Conservation (phyloP, 805 yeast genomes). For the Zygosaccharomyces pseudorouxii region DNA sequence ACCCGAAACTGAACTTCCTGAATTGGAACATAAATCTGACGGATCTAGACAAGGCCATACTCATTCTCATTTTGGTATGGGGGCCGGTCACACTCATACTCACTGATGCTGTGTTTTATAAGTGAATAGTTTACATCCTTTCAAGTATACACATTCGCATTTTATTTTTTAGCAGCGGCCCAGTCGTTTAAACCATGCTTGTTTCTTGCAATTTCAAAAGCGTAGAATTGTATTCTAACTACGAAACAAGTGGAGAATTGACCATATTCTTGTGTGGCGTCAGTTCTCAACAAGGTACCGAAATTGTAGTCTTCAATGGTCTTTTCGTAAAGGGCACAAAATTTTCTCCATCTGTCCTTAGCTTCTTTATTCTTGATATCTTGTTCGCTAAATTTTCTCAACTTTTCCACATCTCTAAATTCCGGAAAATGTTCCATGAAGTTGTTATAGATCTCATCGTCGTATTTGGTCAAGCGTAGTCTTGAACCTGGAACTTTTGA, state of each 20-base stretch:
- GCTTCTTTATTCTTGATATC: slow-evolving; percentile 76
- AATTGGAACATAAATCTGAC: slow-evolving; percentile 4
- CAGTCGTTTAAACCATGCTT: slow-evolving; percentile 88
- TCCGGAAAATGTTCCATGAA: slow-evolving; percentile 83
- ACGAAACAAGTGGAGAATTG: slow-evolving; percentile 83
- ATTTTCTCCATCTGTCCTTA: slow-evolving; percentile 87
- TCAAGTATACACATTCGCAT: slow-evolving; percentile 1
- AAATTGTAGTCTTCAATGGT: slow-evolving; percentile 86
- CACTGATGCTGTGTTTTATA: slow-evolving; percentile 9
- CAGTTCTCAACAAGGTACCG: slow-evolving; percentile 86
- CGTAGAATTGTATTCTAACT: slow-evolving; percentile 91
- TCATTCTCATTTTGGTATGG: slow-evolving; percentile 18
- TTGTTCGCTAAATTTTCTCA: slow-evolving; percentile 61
- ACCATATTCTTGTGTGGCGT: slow-evolving; percentile 65
- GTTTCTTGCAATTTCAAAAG: slow-evolving; percentile 91
- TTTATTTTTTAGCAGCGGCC: slow-evolving; percentile 44
- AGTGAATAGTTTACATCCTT: neutral
- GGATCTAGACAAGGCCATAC: slow-evolving; percentile 18
- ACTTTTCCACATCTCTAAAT: slow-evolving; percentile 55
- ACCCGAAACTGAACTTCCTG: slow-evolving; percentile 1
- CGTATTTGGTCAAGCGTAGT: slow-evolving; percentile 65
- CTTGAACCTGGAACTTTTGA: slow-evolving; percentile 72
- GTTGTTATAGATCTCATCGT: slow-evolving; percentile 61
- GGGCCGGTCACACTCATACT: slow-evolving; percentile 22
- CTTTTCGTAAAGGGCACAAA: slow-evolving; percentile 75